Percentiles rank a stretch among this genome's conserved stretches.
Evolutionary conservation across 352 stramenopile species (phyloP).

Genomic region (Globisporangium nunn): DNA sequence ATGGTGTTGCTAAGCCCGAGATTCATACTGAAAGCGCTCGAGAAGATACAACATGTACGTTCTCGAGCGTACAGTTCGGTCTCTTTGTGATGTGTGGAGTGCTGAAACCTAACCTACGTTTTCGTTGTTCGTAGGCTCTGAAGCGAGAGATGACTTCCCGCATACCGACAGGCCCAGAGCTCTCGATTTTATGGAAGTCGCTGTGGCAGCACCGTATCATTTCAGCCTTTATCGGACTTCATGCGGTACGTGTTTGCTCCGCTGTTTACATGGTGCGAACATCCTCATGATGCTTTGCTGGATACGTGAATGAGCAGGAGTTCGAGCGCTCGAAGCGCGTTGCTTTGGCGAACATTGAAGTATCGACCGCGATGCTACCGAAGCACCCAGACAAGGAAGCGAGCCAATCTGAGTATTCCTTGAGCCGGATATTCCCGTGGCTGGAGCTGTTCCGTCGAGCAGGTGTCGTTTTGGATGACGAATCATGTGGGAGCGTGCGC

Average conservation of each 20-base stretch:
- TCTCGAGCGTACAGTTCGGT: neutral
- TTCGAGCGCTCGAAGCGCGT: conserved; percentile 16
- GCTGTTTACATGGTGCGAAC: neutral
- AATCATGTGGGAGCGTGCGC: conserved; percentile 28
- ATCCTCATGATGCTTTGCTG: neutral
- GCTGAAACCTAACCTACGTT: neutral
- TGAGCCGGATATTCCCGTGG: conserved; percentile 44
- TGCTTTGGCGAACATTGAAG: conserved; percentile 13
- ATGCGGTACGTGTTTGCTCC: conserved; percentile 27
- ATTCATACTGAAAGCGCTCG: conserved; percentile 56
- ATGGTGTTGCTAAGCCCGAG: conserved; percentile 48
- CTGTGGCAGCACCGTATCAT: conserved; percentile 62
- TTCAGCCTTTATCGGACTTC: conserved; percentile 51
- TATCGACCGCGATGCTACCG: conserved; percentile 7
- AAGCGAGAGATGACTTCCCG: conserved; percentile 50
- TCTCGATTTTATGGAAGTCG: conserved; percentile 59
- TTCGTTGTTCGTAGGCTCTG: conserved; percentile 25
- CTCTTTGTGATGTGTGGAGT: neutral
- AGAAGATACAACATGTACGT: conserved; percentile 56
- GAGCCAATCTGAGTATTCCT: neutral
- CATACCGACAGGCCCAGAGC: conserved; percentile 44
- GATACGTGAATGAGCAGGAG: conserved; percentile 6
- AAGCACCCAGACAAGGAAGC: conserved; percentile 9
- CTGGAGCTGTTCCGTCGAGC: conserved; percentile 64
- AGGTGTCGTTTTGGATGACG: conserved; percentile 45